Conservation (phyloP, 78 protist species). For the Mastigamoeba balamuthi region DNA sequence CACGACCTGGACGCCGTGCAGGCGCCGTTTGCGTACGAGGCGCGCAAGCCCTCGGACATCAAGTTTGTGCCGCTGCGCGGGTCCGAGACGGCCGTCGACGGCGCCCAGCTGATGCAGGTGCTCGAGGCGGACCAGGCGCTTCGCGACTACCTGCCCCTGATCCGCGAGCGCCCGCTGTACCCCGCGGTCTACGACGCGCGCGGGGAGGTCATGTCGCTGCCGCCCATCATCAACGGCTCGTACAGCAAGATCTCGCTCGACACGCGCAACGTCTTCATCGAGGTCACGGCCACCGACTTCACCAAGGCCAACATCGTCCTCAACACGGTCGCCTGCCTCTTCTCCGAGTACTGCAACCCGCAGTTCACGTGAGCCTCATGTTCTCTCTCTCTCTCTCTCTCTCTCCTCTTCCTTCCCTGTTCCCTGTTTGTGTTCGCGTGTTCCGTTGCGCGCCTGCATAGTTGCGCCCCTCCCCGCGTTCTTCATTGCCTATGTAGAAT, state of each 20-base stretch:
- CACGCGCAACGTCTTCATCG: slow-evolving; percentile 95
- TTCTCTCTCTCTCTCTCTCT: background rate
- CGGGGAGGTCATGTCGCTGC: slow-evolving; percentile 82
- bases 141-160: slow-evolving; percentile 57
- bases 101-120: slow-evolving; percentile 23
- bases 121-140: slow-evolving; percentile 31
- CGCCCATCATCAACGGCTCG: slow-evolving; percentile 98
- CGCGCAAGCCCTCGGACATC: slow-evolving; percentile 79
- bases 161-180: slow-evolving; percentile 56
- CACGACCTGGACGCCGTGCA: slow-evolving; percentile 94
- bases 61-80: slow-evolving; percentile 82
- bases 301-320: slow-evolving; percentile 87
- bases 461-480: too few species aligned
- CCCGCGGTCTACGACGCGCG: slow-evolving; percentile 88
- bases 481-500: too few species aligned
- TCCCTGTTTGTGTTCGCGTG: too few species aligned
- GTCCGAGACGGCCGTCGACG: slow-evolving; percentile 14
- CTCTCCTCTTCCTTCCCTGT: too few species aligned
- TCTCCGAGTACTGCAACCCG: slow-evolving; percentile 64
- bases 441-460: too few species aligned
- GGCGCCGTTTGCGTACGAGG: slow-evolving; percentile 83
- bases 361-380: slow-evolving; percentile 30
- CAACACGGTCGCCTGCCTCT: slow-evolving; percentile 85
- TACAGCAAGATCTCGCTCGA: slow-evolving; percentile 83
- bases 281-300: slow-evolving; percentile 92